A percentile compares a stretch with the other conserved stretches of the same genome.
These are phyloP conservation scores for Spergularia bocconei DNA, from an alignment of 148 eudicot genomes.

Conservation along the genomic window DNA sequence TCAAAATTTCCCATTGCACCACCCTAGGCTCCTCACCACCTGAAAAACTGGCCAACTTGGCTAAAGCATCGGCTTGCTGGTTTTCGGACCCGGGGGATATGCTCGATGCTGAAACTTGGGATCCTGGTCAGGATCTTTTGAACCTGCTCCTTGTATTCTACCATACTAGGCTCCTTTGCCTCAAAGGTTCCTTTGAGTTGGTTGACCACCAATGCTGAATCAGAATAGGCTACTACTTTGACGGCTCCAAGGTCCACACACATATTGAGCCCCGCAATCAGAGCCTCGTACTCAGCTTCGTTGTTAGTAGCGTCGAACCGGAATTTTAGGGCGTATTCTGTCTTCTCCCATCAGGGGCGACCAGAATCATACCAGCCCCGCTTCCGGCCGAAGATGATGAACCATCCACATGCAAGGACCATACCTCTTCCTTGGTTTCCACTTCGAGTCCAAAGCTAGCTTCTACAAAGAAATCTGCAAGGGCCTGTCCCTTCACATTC, in stretches of 20 bases:
- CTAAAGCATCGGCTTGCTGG: no score
- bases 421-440: no score
- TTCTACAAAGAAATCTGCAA: background rate
- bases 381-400: background rate
- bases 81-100: no score
- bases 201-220: background rate
- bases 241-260: background rate
- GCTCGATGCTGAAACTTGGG: no score
- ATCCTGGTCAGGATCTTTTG: no score
- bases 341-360: background rate
- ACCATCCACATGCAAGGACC: background rate
- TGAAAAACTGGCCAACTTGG: no score
- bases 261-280: background rate
- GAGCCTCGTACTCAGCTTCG: background rate
- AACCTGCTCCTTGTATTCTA: no score
- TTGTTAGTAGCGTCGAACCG: background rate
- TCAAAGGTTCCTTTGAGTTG: no score
- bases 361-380: background rate
- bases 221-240: background rate
- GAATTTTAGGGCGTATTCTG: background rate
- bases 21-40: no score
- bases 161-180: no score
- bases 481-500: background rate
- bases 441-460: background rate
- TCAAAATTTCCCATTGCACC: no score